Base-by-base conservation (phyloP, 1,284 basidiomycete genomes). In the Naganishia sp. region DNA sequence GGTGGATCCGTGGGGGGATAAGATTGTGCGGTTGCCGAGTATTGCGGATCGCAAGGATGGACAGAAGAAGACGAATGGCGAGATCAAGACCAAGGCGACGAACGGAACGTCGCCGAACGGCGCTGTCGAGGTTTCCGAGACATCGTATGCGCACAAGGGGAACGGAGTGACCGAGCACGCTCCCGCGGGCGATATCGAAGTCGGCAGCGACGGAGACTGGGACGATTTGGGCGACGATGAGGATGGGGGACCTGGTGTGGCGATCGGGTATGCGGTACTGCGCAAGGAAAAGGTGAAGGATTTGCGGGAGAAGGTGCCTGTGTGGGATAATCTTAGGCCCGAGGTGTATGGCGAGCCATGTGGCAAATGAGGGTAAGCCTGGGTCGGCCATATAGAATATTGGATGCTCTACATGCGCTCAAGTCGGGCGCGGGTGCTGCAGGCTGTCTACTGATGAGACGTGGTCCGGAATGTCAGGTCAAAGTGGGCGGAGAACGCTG, bases 1-100 rank as follows among this genome's bases (percentile, higher is more conserved):
- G 18, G 49, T 66, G 28, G 64, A 66, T 49, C 64, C 64, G 18
- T 49, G 48, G 48, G 64, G 64, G 33, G 64, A 66, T 28, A 66
- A 66, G 21, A 28, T 59, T 3, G 56, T 66, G 7, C 55, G 55
- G 33, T 31, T 66, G 36, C 55, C 55, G n/a, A 59, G 57, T 39
- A 59, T 66, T 3, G 56, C 55, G 39, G 64, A 66, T 28, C 48
- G 59, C 18, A 52, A 61, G 25, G 64, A 60, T n/a, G 43, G 49
- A 7, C 39, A 59, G 42, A 66, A 59, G 56, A 54, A 53, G 53
- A 55, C 53, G 31, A 52, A 54, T 39, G 23, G 56, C 11, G n/a
- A 39, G 11, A 28, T 54, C 42, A 52, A 63, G 7, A 33, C 25
- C 42, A 44, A 53, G 2, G 50, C 42, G 39, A 45, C 23, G 11